Conservation (phyloP, 2,329 filamentous ascomycete genomes). For the Cladorrhinum sp. region DNA sequence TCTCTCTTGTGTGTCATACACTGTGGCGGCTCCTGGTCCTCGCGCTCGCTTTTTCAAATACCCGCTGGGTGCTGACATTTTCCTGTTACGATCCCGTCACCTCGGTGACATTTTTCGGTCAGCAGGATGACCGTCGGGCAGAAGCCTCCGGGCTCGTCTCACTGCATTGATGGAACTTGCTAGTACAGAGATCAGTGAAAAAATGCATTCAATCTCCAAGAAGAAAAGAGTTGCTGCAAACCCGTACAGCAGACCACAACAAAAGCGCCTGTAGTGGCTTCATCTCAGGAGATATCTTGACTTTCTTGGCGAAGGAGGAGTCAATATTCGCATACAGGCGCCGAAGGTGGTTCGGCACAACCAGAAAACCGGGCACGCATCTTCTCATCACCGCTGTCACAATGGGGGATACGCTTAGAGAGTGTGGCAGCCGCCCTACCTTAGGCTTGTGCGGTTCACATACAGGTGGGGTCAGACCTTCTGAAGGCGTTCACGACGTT, state of each 20-base stretch:
- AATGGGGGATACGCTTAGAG: neutral
- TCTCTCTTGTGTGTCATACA: too few relatives aligned
- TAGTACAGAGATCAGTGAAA: neutral
- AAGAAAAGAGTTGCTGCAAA: neutral
- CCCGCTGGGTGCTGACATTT: too few relatives aligned
- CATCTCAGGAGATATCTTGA: neutral
- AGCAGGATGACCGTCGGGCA: neutral
- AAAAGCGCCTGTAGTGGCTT: neutral
- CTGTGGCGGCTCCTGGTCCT: too few relatives aligned
- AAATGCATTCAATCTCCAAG: neutral
- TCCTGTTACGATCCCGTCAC: too few relatives aligned
- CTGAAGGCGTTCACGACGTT: neutral
- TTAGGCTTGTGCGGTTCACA: neutral
- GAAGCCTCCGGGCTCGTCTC: neutral
- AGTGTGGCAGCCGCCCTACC: neutral
- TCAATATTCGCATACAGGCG: neutral
- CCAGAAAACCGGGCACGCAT: neutral
- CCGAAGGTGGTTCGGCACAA: neutral
- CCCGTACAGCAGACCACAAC: too few relatives aligned
- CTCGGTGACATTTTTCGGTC: too few relatives aligned
- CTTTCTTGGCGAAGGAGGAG: neutral
- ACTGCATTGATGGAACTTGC: neutral
- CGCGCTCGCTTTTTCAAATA: too few relatives aligned
- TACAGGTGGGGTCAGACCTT: neutral
- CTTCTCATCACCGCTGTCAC: neutral